Base-by-base conservation (phyloP, 164 flowering plant genomes). In the Liquidambar formosana region DNA sequence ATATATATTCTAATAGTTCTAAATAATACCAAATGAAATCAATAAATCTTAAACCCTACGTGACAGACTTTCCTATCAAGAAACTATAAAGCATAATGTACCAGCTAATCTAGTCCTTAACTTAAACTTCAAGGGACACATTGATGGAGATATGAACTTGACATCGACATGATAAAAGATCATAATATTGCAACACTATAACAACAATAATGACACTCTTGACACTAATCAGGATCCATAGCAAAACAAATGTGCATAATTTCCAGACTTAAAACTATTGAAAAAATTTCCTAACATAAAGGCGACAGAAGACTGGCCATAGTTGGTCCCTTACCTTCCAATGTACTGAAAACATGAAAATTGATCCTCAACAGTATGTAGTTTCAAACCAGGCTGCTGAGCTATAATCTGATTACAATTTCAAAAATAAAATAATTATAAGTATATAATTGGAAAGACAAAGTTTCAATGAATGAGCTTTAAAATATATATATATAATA, bases 291-390 rank as follows among this genome's bases (percentile, higher is more conserved):
- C 5, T 19, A 54, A 54, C 5, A 54, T 5, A 54, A 47, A 9
- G 47, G 33, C 28, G 12, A 11, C 3, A 28, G 11, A 41, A 57
- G 18, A n/a, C 9, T 27, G 1, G 22, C 9, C 11, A n/a, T 19
- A 45, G 58, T 59, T 28, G 38, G 48, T 26, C 18, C 44, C 86
- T 76, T 81, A 88, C 92, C 80, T 77, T 76, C 68, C 82, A 62
- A 33, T 19, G 69, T 67, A 85, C 73, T 70, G 27, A 66, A 86
- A 89, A 64, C 93, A 89, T 8, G 60, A 28, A 74, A 83, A 86
- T 61, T 79, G 78, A 5, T 79, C 63, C 52, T 86, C 84, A 38
- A 82, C 78, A 11, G 76, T 78, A 19, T 81, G 81, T 27, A 80
- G 12, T 54, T 78, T 77, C 72, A 88, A 51, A 75, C 72, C 65